phyloP scores from a whole-genome alignment of 371 early-diverging fungal species.

The Amoeboaphelidium protococcarum region DNA sequence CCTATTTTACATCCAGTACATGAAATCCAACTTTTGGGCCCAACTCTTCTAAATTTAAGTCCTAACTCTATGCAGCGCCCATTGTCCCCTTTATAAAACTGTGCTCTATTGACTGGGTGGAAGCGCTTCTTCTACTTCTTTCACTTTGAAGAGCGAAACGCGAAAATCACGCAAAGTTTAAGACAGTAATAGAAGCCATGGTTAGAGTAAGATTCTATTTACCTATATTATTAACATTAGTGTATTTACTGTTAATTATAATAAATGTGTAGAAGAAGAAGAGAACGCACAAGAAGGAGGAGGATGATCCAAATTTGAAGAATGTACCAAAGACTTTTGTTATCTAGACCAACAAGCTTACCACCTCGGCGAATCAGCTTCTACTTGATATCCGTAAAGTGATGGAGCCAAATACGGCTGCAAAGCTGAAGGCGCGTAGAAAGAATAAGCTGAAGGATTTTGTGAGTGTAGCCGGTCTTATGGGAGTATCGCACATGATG shows the following conservation, averaged over 20 bases:
- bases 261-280: constrained; percentile 13
- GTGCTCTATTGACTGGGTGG: too few species aligned
- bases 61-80: too few species aligned
- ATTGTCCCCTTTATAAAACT: too few species aligned
- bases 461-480: constrained; percentile 53
- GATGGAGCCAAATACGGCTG: constrained; percentile 81
- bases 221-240: neutral
- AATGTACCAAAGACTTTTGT: constrained; percentile 73
- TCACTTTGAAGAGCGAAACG: too few species aligned
- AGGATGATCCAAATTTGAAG: constrained; percentile 14
- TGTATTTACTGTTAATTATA: too few species aligned
- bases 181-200: neutral
- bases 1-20: constrained; percentile 22
- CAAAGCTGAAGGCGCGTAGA: constrained; percentile 50
- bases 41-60: neutral
- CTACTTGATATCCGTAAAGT: constrained; percentile 56
- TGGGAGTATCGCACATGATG: constrained; percentile 62
- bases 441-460: constrained; percentile 81
- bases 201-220: neutral
- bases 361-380: constrained; percentile 29
- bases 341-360: constrained; percentile 57
- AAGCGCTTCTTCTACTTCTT: too few species aligned
- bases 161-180: too few species aligned
- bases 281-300: constrained; percentile 23
- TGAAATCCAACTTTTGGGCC: neutral